Conservation (phyloP, 148 eudicot species). For the Camellia japonica region DNA sequence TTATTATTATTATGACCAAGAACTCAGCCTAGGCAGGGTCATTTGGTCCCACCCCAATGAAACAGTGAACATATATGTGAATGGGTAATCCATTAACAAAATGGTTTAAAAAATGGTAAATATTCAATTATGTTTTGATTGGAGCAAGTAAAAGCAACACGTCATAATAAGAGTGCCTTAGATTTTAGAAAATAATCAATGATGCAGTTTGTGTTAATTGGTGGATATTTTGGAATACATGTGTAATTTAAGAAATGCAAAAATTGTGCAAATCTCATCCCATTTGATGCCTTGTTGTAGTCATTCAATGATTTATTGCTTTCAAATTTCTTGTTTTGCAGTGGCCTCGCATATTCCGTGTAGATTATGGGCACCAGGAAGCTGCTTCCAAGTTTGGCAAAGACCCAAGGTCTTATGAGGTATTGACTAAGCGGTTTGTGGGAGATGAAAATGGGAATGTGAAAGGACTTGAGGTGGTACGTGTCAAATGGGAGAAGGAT, state of each 20-base stretch:
- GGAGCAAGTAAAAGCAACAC: background rate
- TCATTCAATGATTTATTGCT: background rate
- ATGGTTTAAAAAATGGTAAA: background rate
- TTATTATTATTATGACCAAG: no score
- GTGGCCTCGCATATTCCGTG: slow-evolving; percentile 98
- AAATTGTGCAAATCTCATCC: background rate
- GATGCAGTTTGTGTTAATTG: background rate
- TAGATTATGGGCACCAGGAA: slow-evolving; percentile 98
- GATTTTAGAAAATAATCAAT: background rate
- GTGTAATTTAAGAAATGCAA: background rate
- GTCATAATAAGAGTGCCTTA: background rate
- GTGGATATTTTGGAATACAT: slow-evolving; percentile 2
- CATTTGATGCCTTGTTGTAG: background rate
- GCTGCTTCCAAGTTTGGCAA: slow-evolving; percentile 89
- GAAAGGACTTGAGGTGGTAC: slow-evolving; percentile 84
- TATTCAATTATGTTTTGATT: background rate
- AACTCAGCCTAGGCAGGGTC: no score
- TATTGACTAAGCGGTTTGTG: slow-evolving; percentile 79
- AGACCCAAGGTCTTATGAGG: slow-evolving; percentile 90
- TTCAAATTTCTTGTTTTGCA: slow-evolving; percentile 25
- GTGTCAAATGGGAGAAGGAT: slow-evolving; percentile 91
- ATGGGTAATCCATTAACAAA: background rate
- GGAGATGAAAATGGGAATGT: slow-evolving; percentile 84
- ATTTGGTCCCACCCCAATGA: background rate
- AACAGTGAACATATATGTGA: background rate